Percentiles rank a stretch among this genome's conserved stretches.
phyloP scores from a whole-genome alignment of 768 basidiomycete genomes.

The Lactarius akahatsu region DNA sequence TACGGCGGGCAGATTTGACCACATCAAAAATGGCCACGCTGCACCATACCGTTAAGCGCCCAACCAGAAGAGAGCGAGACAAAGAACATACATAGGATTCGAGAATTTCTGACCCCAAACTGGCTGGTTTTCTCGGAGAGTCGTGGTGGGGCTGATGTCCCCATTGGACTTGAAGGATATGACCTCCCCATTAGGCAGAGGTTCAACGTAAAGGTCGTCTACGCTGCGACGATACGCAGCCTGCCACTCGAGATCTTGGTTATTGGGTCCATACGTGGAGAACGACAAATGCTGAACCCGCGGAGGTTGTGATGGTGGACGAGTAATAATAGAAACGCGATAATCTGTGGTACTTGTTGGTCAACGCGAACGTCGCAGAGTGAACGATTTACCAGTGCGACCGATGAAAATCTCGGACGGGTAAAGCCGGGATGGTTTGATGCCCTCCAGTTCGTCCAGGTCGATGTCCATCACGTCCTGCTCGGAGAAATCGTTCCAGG shows the following conservation, averaged over 20 bases:
- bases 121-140: conserved; percentile 39
- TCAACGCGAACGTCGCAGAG: conserved; percentile 1
- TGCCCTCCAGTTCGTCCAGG: conserved; percentile 60
- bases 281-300: conserved; percentile 82
- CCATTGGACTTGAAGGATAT: conserved; percentile 61
- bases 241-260: conserved; percentile 74
- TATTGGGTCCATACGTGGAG: conserved; percentile 92
- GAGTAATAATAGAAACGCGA: conserved; percentile 78
- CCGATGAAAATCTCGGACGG: conserved; percentile 60
- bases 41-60: conserved; percentile 7
- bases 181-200: conserved; percentile 74
- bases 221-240: conserved; percentile 70
- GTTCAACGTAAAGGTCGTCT: conserved; percentile 80
- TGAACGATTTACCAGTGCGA: conserved; percentile 52
- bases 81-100: conserved; percentile 60
- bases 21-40: conserved; percentile 87
- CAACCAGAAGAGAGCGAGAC: neutral
- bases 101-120: conserved; percentile 62
- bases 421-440: conserved; percentile 38
- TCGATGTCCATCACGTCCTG: conserved; percentile 46
- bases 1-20: conserved; percentile 45
- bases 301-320: conserved; percentile 42
- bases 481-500: conserved; percentile 53
- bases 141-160: conserved; percentile 34
- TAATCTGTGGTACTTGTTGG: conserved; percentile 58